Conservation (phyloP, 345 rosid genomes). For the Populus davidiana region DNA sequence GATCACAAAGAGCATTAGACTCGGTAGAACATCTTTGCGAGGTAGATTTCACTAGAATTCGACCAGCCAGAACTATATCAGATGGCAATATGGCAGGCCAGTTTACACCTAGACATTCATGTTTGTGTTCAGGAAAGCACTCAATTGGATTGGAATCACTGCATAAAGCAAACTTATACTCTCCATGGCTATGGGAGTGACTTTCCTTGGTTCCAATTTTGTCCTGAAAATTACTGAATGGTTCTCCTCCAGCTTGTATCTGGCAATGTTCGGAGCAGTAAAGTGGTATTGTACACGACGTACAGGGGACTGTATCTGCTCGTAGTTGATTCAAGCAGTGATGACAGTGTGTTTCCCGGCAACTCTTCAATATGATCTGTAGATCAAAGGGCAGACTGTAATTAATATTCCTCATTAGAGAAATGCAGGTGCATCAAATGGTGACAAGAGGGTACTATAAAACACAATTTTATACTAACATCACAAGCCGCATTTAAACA, state of each 20-base stretch:
- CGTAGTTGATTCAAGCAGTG: conserved; percentile 81
- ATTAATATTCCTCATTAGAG: neutral
- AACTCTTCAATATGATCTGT: conserved; percentile 62
- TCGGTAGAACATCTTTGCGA: conserved; percentile 34
- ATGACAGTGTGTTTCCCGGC: conserved; percentile 75
- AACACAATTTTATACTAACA: neutral
- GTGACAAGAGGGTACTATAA: neutral
- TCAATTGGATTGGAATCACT: conserved; percentile 21
- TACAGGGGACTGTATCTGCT: conserved; percentile 64
- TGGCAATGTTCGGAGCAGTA: conserved; percentile 78
- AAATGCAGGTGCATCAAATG: neutral
- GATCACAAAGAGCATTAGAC: conserved; percentile 30
- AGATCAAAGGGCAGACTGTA: conserved; percentile 3
- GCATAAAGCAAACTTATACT: conserved; percentile 35
- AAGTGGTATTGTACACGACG: conserved; percentile 62
- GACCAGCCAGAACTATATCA: conserved; percentile 75
- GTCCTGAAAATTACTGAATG: conserved; percentile 18
- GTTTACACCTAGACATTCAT: conserved; percentile 70
- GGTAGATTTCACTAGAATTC: conserved; percentile 52
- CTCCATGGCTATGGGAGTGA: conserved; percentile 34
- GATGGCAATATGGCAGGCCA: conserved; percentile 79
- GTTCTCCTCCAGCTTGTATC: conserved; percentile 50
- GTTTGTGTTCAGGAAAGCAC: conserved; percentile 64
- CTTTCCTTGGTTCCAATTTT: conserved; percentile 18
- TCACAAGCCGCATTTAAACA: no score